These are phyloP conservation scores for Pelargonium australe DNA, from an alignment of 441 rosid species.

Conservation along the genomic window DNA sequence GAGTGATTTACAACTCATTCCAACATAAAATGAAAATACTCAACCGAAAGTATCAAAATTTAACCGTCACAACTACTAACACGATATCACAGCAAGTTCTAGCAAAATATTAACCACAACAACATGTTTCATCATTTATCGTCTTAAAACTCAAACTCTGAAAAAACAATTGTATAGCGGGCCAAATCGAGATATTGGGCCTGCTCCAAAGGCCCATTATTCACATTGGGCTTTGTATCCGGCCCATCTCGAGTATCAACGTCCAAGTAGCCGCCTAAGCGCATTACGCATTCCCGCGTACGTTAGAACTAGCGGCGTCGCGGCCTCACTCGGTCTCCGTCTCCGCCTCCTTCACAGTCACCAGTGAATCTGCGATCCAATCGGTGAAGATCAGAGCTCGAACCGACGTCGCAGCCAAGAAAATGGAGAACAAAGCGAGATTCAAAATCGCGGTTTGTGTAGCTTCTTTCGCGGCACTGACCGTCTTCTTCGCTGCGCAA, in stretches of 20 bases:
- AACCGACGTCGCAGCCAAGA: background rate
- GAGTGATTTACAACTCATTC: no score
- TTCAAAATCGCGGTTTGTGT: constrained; percentile 36
- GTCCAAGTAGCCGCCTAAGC: background rate
- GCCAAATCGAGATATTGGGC: background rate
- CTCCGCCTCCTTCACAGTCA: background rate
- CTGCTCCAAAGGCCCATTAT: background rate
- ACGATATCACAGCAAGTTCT: no score
- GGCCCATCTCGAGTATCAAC: background rate
- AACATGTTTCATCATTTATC: no score
- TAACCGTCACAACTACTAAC: no score
- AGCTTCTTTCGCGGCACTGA: constrained; percentile 42
- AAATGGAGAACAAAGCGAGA: constrained; percentile 33
- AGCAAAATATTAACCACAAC: no score
- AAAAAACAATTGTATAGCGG: background rate
- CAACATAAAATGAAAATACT: no score
- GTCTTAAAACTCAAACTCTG: no score
- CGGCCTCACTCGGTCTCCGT: constrained; percentile 6
- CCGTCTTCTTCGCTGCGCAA: constrained; percentile 39
- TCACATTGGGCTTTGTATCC: background rate
- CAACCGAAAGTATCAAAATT: no score
- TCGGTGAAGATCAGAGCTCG: background rate
- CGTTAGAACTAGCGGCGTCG: background rate
- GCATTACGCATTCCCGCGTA: constrained; percentile 5
- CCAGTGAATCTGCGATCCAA: constrained; percentile 1